Conservation (phyloP, 1,284 basidiomycete genomes). For the Lentinula novae-zelandiae region DNA sequence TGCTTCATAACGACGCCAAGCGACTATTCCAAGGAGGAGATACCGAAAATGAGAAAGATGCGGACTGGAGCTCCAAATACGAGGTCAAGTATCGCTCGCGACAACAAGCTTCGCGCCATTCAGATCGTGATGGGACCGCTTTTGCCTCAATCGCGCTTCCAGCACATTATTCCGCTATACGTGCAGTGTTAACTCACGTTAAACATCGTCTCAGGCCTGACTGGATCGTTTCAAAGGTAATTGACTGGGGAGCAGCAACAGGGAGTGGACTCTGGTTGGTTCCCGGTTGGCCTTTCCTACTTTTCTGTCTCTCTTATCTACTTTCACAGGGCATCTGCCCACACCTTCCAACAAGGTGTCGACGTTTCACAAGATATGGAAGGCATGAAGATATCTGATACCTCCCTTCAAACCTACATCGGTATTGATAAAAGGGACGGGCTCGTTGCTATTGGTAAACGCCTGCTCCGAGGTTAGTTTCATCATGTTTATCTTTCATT, state of each 20-base stretch:
- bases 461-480: conserved; percentile 50
- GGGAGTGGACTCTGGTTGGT: conserved; percentile 74
- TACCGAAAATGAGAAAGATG: conserved; percentile 23
- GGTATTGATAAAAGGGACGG: conserved; percentile 73
- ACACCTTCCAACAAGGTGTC: conserved; percentile 51
- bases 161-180: conserved; percentile 72
- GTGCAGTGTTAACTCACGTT: conserved; percentile 60
- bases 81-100: conserved; percentile 56
- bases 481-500: not conserved
- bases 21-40: conserved; percentile 53
- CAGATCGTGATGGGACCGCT: conserved; percentile 65
- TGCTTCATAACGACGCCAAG: conserved; percentile 65
- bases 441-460: conserved; percentile 60
- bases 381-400: conserved; percentile 39
- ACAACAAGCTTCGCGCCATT: conserved; percentile 53
- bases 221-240: conserved; percentile 54
- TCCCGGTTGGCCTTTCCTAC: not conserved
- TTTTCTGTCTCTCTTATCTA: not conserved
- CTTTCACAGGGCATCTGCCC: conserved; percentile 53
- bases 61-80: conserved; percentile 51
- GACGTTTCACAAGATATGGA: conserved; percentile 23
- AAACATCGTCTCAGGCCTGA: conserved; percentile 57
- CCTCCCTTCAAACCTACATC: conserved; percentile 55
- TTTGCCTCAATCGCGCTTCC: conserved; percentile 74
- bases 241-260: conserved; percentile 75